Percentiles rank a stretch among this genome's conserved stretches.
Conservation (phyloP, 257 asterid species). For the Cordia subcordata region DNA sequence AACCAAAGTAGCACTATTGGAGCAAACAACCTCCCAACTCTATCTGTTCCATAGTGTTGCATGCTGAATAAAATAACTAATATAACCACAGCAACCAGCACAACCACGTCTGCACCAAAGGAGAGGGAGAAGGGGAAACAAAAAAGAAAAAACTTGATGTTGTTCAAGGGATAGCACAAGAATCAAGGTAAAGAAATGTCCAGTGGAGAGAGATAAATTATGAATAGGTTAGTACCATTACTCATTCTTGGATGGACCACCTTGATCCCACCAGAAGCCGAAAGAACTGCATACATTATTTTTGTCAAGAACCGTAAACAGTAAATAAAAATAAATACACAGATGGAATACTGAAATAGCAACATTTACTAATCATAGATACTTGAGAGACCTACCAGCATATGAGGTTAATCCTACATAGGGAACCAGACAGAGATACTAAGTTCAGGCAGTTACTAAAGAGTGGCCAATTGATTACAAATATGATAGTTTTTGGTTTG, state of each 20-base stretch:
- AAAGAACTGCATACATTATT: constrained; percentile 55
- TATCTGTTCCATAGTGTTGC: constrained; percentile 97
- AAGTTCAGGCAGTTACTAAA: too few relatives aligned
- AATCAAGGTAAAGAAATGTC: not conserved
- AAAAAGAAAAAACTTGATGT: constrained; percentile 5
- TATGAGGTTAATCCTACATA: too few relatives aligned
- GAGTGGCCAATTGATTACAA: too few relatives aligned
- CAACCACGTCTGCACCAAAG: constrained; percentile 91
- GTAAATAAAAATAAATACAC: not conserved
- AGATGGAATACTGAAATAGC: not conserved
- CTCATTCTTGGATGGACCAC: constrained; percentile 83
- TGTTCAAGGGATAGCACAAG: not conserved
- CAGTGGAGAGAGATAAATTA: not conserved
- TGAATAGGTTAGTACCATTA: constrained; percentile 50
- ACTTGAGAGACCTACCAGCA: too few relatives aligned
- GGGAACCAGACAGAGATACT: too few relatives aligned
- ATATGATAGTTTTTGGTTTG: too few relatives aligned
- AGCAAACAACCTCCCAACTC: constrained; percentile 97
- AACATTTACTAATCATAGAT: too few relatives aligned
- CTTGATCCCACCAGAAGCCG: constrained; percentile 92
- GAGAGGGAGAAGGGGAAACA: too few relatives aligned
- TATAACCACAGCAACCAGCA: constrained; percentile 75
- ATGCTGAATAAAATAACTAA: constrained; percentile 86
- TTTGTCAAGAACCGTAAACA: constrained; percentile 13
- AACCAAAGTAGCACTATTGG: constrained; percentile 93